Conservation (phyloP, 805 yeast genomes). For the Teunomyces gatunensis region DNA sequence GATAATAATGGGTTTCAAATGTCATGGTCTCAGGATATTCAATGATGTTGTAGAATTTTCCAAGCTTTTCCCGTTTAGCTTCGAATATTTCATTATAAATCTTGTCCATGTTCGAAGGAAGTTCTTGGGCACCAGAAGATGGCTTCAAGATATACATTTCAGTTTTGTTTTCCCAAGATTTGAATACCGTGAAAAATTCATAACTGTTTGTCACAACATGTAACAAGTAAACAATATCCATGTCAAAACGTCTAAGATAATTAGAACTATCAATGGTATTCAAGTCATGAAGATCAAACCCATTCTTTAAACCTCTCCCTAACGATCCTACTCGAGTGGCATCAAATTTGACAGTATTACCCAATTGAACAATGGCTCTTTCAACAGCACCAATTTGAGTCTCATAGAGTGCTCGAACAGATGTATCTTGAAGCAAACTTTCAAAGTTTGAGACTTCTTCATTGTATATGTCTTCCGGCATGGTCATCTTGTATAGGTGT, state of each 20-base stretch:
- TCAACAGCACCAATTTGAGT: slow-evolving; percentile 64
- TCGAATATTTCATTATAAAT: slow-evolving; percentile 54
- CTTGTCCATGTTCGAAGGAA: slow-evolving; percentile 53
- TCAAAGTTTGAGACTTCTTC: slow-evolving; percentile 57
- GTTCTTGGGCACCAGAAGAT: slow-evolving; percentile 59
- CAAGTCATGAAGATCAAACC: slow-evolving; percentile 67
- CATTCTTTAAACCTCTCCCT: slow-evolving; percentile 81
- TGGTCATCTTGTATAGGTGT: slow-evolving; percentile 56
- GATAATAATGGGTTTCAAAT: slow-evolving; percentile 56
- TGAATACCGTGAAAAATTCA: slow-evolving; percentile 67
- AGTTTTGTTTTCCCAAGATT: slow-evolving; percentile 56
- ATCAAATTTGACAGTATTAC: slow-evolving; percentile 68
- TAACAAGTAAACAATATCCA: slow-evolving; percentile 61
- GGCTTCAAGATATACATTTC: slow-evolving; percentile 65
- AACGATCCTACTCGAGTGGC: slow-evolving; percentile 74
- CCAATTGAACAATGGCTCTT: slow-evolving; percentile 76
- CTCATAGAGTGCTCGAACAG: slow-evolving; percentile 73
- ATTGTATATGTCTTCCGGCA: slow-evolving; percentile 64
- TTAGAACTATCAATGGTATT: slow-evolving; percentile 44
- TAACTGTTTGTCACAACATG: slow-evolving; percentile 74
- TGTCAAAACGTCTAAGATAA: slow-evolving; percentile 54
- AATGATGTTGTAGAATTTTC: slow-evolving; percentile 44
- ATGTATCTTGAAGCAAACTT: slow-evolving; percentile 60
- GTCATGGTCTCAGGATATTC: slow-evolving; percentile 50
- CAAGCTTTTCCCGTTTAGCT: slow-evolving; percentile 45